phyloP scores from a whole-genome alignment of 306 rosid genomes.

The Amphicarpaea edgeworthii region DNA sequence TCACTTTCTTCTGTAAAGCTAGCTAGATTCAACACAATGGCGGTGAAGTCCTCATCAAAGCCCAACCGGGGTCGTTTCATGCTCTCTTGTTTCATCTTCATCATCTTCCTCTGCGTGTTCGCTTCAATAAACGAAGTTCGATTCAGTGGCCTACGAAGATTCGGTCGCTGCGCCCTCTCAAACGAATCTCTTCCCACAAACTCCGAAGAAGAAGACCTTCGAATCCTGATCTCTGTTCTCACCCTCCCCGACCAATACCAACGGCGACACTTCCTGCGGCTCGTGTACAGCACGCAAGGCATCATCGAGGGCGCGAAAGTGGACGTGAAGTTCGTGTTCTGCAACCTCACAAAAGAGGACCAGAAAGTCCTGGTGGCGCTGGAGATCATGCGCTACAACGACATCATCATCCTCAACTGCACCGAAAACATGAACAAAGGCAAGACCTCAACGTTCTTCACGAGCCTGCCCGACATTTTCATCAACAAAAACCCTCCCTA shows the following conservation, averaged over 20 bases:
- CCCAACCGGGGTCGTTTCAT: conserved; percentile 55
- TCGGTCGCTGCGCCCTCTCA: conserved; percentile 53
- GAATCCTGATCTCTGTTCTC: conserved; percentile 81
- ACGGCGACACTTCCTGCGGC: conserved; percentile 91
- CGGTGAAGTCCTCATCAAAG: conserved; percentile 48
- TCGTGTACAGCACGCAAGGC: conserved; percentile 80
- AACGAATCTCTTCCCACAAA: conserved; percentile 13
- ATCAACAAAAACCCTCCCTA: conserved; percentile 78
- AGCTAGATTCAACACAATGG: conserved; percentile 31
- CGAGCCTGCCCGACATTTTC: conserved; percentile 72
- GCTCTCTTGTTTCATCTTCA: conserved; percentile 57
- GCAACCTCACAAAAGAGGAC: conserved; percentile 92
- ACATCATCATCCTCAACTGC: conserved; percentile 87
- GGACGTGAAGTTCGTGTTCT: conserved; percentile 88
- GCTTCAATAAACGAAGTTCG: conserved; percentile 80
- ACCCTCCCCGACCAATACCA: conserved; percentile 95
- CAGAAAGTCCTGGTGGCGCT: conserved; percentile 70
- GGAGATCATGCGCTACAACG: conserved; percentile 86
- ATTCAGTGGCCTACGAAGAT: conserved; percentile 49
- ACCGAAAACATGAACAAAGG: conserved; percentile 95
- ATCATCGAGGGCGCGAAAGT: conserved; percentile 53
- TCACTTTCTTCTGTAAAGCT: too few relatives aligned
- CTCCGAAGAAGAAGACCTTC: conserved; percentile 53
- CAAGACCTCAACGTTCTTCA: conserved; percentile 82
- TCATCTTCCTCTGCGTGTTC: conserved; percentile 69